These are phyloP conservation scores for Candida frijolesensis DNA, from an alignment of 1,139 yeast species.

Conservation along the genomic window DNA sequence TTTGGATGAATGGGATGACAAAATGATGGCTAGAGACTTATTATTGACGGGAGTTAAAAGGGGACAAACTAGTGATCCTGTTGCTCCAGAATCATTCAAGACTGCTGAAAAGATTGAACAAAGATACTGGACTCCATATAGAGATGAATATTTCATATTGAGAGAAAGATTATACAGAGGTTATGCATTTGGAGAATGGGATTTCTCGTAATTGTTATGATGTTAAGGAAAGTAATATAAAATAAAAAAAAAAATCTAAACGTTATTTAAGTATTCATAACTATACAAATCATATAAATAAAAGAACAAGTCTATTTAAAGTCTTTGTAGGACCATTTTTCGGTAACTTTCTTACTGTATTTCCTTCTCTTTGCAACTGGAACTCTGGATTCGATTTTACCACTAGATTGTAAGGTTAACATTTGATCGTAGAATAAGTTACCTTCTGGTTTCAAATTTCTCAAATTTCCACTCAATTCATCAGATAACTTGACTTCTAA, in stretches of 20 bases:
- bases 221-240: not conserved
- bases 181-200: conserved; percentile 51
- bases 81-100: conserved; percentile 71
- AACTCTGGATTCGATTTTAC: conserved; percentile 82
- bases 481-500: conserved; percentile 87
- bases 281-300: conserved; percentile 1
- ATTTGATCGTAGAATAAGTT: conserved; percentile 81
- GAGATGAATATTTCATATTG: conserved; percentile 50
- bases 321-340: conserved; percentile 92
- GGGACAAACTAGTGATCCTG: conserved; percentile 67
- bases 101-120: conserved; percentile 38
- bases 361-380: conserved; percentile 68
- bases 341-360: conserved; percentile 75
- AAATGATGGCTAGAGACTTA: conserved; percentile 71
- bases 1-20: conserved; percentile 48
- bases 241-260: too few species aligned
- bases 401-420: conserved; percentile 78
- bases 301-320: conserved; percentile 48
- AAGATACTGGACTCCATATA: conserved; percentile 52
- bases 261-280: not conserved
- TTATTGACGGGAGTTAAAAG: conserved; percentile 73
- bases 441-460: conserved; percentile 90
- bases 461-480: conserved; percentile 82
- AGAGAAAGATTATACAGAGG: conserved; percentile 55
- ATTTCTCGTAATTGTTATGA: conserved; percentile 31